Conservation (phyloP, 306 rosid species). For the Ormosia semicastrata region DNA sequence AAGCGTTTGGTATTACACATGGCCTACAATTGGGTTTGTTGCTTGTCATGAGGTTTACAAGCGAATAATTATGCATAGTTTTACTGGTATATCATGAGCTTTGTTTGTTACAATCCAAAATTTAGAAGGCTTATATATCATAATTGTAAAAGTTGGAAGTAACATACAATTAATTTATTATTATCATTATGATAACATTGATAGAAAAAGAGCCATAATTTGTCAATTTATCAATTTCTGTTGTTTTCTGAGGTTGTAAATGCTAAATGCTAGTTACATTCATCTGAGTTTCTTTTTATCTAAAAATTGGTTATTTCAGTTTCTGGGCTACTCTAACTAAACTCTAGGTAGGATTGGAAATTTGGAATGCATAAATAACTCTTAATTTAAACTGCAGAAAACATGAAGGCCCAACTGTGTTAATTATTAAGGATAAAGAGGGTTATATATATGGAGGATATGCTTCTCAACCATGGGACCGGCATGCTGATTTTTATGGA, state of each 20-base stretch:
- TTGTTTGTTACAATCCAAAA: background rate
- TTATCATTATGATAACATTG: background rate
- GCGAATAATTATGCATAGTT: background rate
- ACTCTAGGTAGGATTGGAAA: slow-evolving; percentile 26
- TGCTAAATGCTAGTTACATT: slow-evolving; percentile 25
- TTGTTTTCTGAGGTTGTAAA: background rate
- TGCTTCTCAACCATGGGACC: slow-evolving; percentile 91
- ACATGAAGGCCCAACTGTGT: slow-evolving; percentile 72
- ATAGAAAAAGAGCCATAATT: background rate
- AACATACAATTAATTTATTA: background rate
- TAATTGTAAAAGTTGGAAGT: background rate
- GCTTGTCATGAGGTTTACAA: background rate
- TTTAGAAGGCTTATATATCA: background rate
- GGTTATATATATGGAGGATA: slow-evolving; percentile 88
- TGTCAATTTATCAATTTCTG: background rate
- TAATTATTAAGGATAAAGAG: slow-evolving; percentile 77
- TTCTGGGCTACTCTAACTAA: slow-evolving; percentile 22
- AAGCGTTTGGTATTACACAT: background rate
- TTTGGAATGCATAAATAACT: slow-evolving; percentile 34
- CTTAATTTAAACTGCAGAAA: slow-evolving; percentile 60
- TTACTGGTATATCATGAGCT: background rate
- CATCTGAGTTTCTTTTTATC: slow-evolving; percentile 15
- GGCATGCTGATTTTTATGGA: slow-evolving; percentile 89
- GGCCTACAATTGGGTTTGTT: slow-evolving; percentile 1
- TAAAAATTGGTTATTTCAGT: slow-evolving; percentile 10